phyloP scores from a whole-genome alignment of 139 green algal species.

The Eudorina sp. region DNA sequence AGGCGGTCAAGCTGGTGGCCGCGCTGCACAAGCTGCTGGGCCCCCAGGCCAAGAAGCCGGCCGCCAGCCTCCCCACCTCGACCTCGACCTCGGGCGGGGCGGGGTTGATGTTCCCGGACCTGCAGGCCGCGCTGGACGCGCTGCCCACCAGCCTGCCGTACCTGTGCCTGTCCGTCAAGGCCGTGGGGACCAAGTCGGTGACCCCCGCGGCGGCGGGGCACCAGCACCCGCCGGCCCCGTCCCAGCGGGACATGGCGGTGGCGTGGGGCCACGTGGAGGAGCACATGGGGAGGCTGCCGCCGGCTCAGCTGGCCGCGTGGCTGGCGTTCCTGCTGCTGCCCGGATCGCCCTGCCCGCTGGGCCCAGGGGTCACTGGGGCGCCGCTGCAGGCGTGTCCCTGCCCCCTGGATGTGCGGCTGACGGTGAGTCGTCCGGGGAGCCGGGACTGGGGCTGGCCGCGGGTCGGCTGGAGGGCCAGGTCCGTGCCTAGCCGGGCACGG shows the following conservation, averaged over 20 bases:
- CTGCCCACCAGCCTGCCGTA: slow-evolving; percentile 17
- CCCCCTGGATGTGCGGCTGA: background rate
- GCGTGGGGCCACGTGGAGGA: slow-evolving; percentile 40
- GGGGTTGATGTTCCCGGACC: background rate
- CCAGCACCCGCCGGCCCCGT: background rate
- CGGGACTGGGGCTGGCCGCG: too few species aligned
- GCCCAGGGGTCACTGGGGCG: background rate
- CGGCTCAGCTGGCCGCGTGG: background rate
- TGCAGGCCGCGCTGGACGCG: slow-evolving; percentile 11
- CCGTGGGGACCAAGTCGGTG: background rate
- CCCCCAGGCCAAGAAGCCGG: slow-evolving; percentile 3
- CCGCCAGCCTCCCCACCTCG: too few species aligned
- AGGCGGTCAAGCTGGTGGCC: slow-evolving; percentile 28
- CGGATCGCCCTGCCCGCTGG: slow-evolving; percentile 5
- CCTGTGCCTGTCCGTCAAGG: slow-evolving; percentile 43
- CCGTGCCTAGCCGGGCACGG: too few species aligned
- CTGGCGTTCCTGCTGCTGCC: slow-evolving; percentile 30
- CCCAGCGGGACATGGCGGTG: slow-evolving; percentile 23
- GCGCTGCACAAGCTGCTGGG: slow-evolving; percentile 44
- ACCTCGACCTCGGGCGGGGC: background rate
- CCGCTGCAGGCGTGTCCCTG: background rate
- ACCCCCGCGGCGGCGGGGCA: background rate
- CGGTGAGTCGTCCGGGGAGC: background rate
- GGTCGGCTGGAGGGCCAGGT: too few species aligned
- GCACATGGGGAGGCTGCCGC: background rate